phyloP scores from a whole-genome alignment of 1,139 yeast species.

The Diutina mesorugosa region DNA sequence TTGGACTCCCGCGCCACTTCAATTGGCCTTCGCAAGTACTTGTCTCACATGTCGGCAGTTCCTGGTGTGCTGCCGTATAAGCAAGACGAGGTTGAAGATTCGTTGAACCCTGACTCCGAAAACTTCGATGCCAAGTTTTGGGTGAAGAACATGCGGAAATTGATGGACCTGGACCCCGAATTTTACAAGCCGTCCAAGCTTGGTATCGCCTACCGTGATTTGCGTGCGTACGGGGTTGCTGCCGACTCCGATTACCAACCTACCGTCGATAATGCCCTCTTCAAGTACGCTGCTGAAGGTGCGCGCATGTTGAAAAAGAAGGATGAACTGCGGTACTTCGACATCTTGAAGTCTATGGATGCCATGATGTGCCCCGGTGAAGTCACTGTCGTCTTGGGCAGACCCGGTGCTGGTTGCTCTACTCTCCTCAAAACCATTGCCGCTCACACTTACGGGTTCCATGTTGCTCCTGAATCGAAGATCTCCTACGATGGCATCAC shows the following conservation, averaged over 20 bases:
- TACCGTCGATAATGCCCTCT: constrained; percentile 44
- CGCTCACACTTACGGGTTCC: constrained; percentile 22
- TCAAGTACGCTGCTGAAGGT: background rate
- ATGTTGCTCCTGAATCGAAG: constrained; percentile 29
- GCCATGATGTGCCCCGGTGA: constrained; percentile 19
- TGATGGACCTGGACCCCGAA: constrained; percentile 46
- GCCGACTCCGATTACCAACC: constrained; percentile 72
- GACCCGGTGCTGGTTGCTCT: constrained; percentile 27
- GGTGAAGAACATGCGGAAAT: constrained; percentile 56
- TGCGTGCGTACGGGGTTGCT: constrained; percentile 66
- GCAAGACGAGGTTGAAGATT: constrained; percentile 7
- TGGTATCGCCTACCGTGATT: constrained; percentile 57
- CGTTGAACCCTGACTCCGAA: constrained; percentile 26
- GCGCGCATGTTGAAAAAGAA: background rate
- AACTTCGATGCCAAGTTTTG: constrained; percentile 54
- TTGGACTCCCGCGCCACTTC: background rate
- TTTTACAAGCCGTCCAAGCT: constrained; percentile 49
- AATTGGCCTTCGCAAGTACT: constrained; percentile 15
- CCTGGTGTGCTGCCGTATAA: constrained; percentile 32
- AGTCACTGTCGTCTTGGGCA: constrained; percentile 22
- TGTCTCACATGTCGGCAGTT: constrained; percentile 38
- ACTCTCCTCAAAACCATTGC: constrained; percentile 23
- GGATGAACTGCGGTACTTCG: constrained; percentile 7
- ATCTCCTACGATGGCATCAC: constrained; percentile 38
- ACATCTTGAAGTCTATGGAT: constrained; percentile 23